Evolutionary conservation across 257 asterid genomes (phyloP).

Genomic region (Salvia rosmarinus): DNA sequence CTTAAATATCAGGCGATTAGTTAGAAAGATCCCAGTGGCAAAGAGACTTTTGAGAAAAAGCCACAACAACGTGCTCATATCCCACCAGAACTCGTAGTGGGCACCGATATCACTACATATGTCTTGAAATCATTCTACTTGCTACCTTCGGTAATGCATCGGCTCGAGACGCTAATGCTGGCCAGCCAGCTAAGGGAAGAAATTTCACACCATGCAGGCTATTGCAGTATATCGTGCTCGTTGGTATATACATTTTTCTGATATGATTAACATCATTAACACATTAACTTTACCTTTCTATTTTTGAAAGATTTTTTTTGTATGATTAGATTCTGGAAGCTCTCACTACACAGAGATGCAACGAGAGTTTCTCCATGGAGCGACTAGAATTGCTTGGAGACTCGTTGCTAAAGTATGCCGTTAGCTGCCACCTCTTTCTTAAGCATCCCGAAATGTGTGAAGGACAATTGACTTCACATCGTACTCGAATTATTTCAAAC

Average conservation of each 20-base stretch:
- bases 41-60: conserved; percentile 38
- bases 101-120: conserved; percentile 57
- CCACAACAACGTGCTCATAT: conserved; percentile 67
- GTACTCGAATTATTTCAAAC: conserved; percentile 61
- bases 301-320: conserved; percentile 33
- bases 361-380: conserved; percentile 92
- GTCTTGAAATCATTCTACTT: conserved; percentile 76
- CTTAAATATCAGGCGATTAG: conserved; percentile 41
- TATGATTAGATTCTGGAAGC: conserved; percentile 81
- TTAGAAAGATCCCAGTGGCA: conserved; percentile 40
- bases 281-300: background rate
- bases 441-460: conserved; percentile 74
- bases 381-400: conserved; percentile 94
- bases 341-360: conserved; percentile 77
- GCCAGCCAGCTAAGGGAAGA: conserved; percentile 88
- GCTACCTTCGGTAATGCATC: conserved; percentile 94
- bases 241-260: conserved; percentile 53
- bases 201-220: conserved; percentile 53
- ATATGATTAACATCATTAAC: background rate
- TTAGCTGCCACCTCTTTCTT: conserved; percentile 79
- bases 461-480: conserved; percentile 64
- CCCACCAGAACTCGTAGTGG: conserved; percentile 89
- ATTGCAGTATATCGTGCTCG: conserved; percentile 59
- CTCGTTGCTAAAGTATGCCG: conserved; percentile 77
- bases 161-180: conserved; percentile 83